Evolutionary conservation across 371 early-diverging fungal genomes (phyloP).

Genomic region (Synchytrium microbalum): DNA sequence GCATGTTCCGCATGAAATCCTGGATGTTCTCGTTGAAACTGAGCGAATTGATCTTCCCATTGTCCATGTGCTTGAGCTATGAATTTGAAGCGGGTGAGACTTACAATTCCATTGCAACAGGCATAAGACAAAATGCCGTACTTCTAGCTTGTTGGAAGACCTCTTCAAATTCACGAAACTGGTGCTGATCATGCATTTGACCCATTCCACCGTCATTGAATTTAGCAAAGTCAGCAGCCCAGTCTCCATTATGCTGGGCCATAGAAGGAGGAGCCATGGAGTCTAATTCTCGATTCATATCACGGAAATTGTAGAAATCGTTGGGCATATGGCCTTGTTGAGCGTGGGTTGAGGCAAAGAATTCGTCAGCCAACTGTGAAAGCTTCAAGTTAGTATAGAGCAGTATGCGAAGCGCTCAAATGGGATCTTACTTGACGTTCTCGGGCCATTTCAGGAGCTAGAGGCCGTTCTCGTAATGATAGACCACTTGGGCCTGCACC

Average conservation of each 20-base stretch:
- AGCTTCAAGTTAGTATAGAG: no score
- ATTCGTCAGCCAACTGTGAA: constrained; percentile 16
- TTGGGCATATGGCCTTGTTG: constrained; percentile 9
- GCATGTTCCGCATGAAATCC: constrained; percentile 17
- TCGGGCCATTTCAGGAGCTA: background rate
- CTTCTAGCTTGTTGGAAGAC: constrained; percentile 8
- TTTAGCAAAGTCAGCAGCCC: constrained; percentile 25
- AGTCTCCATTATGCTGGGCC: constrained; percentile 6
- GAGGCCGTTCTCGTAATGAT: background rate
- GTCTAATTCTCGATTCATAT: constrained; percentile 35
- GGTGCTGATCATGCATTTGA: constrained; percentile 1
- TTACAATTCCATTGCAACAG: background rate
- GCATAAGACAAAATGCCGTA: constrained; percentile 3
- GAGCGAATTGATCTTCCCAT: constrained; percentile 42
- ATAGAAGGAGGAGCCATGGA: background rate
- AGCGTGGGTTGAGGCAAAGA: constrained; percentile 8
- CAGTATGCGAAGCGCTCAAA: background rate
- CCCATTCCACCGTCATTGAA: background rate
- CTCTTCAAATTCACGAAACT: constrained; percentile 12
- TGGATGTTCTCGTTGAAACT: constrained; percentile 32
- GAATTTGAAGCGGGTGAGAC: background rate
- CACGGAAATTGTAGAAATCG: constrained; percentile 33
- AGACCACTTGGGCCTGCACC: background rate
- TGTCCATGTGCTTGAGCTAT: no score
- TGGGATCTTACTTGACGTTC: background rate